Evolutionary conservation across 2,329 filamentous ascomycete species (phyloP).

Genomic region (Aspergillus ustus): DNA sequence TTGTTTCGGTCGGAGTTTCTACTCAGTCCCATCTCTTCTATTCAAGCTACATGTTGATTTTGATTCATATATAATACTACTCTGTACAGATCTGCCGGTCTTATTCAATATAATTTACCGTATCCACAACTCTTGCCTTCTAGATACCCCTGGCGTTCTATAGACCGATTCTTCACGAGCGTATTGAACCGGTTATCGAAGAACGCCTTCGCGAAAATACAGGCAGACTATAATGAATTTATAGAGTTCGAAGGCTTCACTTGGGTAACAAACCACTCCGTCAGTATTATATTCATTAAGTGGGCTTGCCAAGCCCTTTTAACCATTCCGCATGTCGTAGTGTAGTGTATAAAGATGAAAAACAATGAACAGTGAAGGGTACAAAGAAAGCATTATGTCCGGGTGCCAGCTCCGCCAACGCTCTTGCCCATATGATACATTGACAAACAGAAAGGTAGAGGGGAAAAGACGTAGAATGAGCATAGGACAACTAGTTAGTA

Average conservation of each 20-base stretch:
- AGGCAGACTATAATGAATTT: not conserved
- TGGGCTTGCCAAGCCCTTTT: not conserved
- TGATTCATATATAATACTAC: slow-evolving; percentile 11
- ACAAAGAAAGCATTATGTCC: slow-evolving; percentile 9
- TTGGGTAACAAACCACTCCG: not conserved
- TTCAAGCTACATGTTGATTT: not conserved
- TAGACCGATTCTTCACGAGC: not conserved
- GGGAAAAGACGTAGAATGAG: not conserved
- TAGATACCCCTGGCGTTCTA: not conserved
- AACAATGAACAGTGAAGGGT: not conserved
- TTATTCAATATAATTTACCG: not conserved
- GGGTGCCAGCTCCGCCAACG: slow-evolving; percentile 17
- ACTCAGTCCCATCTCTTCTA: not conserved
- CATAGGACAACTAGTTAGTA: slow-evolving; percentile 1
- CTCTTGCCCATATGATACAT: slow-evolving; percentile 24
- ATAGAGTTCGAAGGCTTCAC: not conserved
- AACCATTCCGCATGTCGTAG: slow-evolving; percentile 2
- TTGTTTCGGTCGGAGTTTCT: not conserved
- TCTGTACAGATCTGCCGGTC: not conserved
- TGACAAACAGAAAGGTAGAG: not conserved
- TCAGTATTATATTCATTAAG: not conserved
- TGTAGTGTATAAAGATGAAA: slow-evolving; percentile 2
- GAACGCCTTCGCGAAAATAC: not conserved
- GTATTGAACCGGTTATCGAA: not conserved
- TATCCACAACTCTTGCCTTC: not conserved